Percentiles rank a stretch among this genome's conserved stretches.
phyloP scores from a whole-genome alignment of 202 grass and related monocot genomes.

The Schoenoplectus tabernaemontani region DNA sequence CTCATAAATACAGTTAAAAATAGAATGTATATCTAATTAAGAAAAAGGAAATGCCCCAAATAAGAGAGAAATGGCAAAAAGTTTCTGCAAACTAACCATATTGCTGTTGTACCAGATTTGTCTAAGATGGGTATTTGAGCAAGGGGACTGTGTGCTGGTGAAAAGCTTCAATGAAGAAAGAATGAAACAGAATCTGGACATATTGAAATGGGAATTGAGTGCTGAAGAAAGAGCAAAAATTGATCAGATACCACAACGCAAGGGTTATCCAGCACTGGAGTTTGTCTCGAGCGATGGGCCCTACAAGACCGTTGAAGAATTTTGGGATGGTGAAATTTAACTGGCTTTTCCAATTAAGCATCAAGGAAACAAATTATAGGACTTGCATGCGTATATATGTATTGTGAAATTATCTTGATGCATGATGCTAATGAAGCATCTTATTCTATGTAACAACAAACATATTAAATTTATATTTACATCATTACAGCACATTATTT shows the following conservation, averaged over 20 bases:
- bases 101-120: slow-evolving; percentile 33
- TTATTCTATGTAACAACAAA: too few relatives aligned
- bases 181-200: slow-evolving; percentile 59
- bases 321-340: slow-evolving; percentile 82
- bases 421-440: not conserved
- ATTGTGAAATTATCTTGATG: not conserved
- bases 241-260: slow-evolving; percentile 41
- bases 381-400: not conserved
- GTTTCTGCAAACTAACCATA: not conserved
- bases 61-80: not conserved
- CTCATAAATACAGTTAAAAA: not conserved
- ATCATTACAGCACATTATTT: too few relatives aligned
- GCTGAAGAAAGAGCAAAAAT: slow-evolving; percentile 39
- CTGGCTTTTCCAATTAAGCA: not conserved
- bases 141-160: slow-evolving; percentile 58
- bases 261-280: slow-evolving; percentile 27
- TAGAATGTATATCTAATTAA: not conserved
- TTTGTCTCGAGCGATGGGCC: slow-evolving; percentile 44
- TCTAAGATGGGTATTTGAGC: slow-evolving; percentile 69
- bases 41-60: not conserved
- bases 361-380: not conserved
- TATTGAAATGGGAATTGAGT: slow-evolving; percentile 55
- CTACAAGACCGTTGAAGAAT: slow-evolving; percentile 49
- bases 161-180: slow-evolving; percentile 62
- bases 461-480: too few relatives aligned